Percentiles rank a stretch among this genome's conserved stretches.
Conservation (phyloP, 306 rosid genomes). For the Cicer chorassanicum region DNA sequence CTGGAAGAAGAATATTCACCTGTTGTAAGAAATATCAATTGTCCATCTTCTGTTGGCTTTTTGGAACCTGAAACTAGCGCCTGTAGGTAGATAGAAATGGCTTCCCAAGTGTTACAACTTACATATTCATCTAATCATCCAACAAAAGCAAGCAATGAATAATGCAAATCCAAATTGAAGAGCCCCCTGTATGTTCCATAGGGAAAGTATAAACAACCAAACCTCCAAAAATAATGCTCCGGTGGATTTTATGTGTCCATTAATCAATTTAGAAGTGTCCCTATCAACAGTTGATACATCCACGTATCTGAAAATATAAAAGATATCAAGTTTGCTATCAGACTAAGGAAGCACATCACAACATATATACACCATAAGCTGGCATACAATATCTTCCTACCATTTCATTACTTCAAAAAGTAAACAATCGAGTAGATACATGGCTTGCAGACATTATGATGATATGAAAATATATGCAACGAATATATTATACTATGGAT, state of each 20-base stretch:
- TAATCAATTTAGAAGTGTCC: slow-evolving; percentile 73
- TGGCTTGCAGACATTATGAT: background rate
- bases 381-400: background rate
- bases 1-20: slow-evolving; percentile 1
- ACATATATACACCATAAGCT: background rate
- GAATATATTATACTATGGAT: background rate
- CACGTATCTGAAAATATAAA: slow-evolving; percentile 68
- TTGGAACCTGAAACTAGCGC: no score
- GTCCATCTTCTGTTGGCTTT: no score
- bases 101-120: no score
- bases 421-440: slow-evolving; percentile 5
- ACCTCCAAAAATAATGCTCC: slow-evolving; percentile 96
- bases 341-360: slow-evolving; percentile 31
- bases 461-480: slow-evolving; percentile 21
- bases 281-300: slow-evolving; percentile 95
- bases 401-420: slow-evolving; percentile 17
- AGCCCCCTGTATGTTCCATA: background rate
- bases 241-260: slow-evolving; percentile 64
- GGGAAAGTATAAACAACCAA: slow-evolving; percentile 16
- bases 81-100: no score
- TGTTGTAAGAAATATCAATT: no score
- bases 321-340: slow-evolving; percentile 33
- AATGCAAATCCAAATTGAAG: slow-evolving; percentile 32
- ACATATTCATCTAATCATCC: slow-evolving; percentile 23
- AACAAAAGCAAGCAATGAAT: slow-evolving; percentile 1